phyloP scores from a whole-genome alignment of 495 filamentous ascomycete species.

The Letharia lupina region DNA sequence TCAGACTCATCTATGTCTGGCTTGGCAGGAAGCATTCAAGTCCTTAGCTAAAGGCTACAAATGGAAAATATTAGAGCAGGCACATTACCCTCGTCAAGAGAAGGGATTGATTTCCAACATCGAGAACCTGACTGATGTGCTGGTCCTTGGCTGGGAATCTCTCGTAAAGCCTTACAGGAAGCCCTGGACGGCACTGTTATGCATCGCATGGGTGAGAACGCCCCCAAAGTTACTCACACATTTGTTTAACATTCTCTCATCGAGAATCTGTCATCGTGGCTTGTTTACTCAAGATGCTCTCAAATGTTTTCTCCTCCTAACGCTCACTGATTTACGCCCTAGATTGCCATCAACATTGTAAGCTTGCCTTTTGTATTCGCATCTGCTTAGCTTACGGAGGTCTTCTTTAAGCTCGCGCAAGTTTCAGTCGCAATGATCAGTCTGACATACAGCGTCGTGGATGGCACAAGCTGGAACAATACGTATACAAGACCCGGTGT shows the following conservation, averaged over 20 bases:
- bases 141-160: slow-evolving; percentile 6
- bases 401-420: slow-evolving; percentile 13
- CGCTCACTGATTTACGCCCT: not conserved
- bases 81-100: not conserved
- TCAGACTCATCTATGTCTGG: not conserved
- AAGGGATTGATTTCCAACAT: slow-evolving; percentile 10
- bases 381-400: not conserved
- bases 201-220: slow-evolving; percentile 12
- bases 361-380: not conserved
- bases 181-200: slow-evolving; percentile 1
- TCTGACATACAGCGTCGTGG: slow-evolving; percentile 17
- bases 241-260: too few species aligned
- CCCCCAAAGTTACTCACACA: too few species aligned
- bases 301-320: not conserved
- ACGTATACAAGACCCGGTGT: slow-evolving; percentile 12
- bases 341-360: slow-evolving; percentile 11
- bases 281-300: not conserved
- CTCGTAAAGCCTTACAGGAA: not conserved
- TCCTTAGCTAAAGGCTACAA: slow-evolving; percentile 16
- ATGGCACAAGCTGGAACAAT: slow-evolving; percentile 17
- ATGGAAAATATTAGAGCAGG: slow-evolving; percentile 3
- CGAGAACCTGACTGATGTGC: slow-evolving; percentile 17
- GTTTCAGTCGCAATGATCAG: slow-evolving; percentile 14
- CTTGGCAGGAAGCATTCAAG: slow-evolving; percentile 22
- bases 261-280: too few species aligned